Base-by-base conservation (phyloP, 2,329 filamentous ascomycete genomes). In the Chalara sp. region DNA sequence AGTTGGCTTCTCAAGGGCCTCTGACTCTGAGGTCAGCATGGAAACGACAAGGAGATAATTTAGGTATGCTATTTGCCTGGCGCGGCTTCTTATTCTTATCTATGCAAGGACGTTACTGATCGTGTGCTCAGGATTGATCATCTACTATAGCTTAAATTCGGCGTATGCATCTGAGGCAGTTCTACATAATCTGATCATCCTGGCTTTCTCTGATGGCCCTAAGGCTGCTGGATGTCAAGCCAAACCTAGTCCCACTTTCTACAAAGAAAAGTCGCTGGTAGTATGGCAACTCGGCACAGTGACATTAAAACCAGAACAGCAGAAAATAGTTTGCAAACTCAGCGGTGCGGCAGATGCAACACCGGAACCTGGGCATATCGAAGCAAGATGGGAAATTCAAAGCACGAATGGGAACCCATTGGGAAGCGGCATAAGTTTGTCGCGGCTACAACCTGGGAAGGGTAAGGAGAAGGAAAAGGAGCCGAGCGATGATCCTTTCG, bases 131-230 rank as follows among this genome's bases (percentile, higher is more conserved):
- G 35, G 35, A 40, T 80, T 95, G 40, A 80, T 96, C 49, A 73
- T 97, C 37, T 83, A 86, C 63, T 97, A 96, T 70, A 83, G 83
- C 5, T 76, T 93, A 12, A 96, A 96, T 67, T 87, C 89, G 0
- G 72, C 63, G 55, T 68, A 47, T 62, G 69, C 46, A 59, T 62
- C 56, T 4, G 57, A 73, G 61, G 63, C 77, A 68, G 63, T 89
- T 39, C 79, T 72, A 1, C 85, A 83, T 61, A 95, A 96, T 60
- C 76, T 96, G 29, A 77, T 86, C 5, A 74, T 95, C 30, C 76
- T 89, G 12, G 80, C 85, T 32, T 81, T 79, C 1, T 85, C 95
- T 57, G 84, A 88, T 42, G 83, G 85, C 37, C 74, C 73, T 7
- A 78, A 76, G 56, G 81, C 87, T 0, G 77, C 72, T 4, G 77